phyloP scores from a whole-genome alignment of 169 alveolate genomes.

The Haemoproteus tartakovskyi region DNA sequence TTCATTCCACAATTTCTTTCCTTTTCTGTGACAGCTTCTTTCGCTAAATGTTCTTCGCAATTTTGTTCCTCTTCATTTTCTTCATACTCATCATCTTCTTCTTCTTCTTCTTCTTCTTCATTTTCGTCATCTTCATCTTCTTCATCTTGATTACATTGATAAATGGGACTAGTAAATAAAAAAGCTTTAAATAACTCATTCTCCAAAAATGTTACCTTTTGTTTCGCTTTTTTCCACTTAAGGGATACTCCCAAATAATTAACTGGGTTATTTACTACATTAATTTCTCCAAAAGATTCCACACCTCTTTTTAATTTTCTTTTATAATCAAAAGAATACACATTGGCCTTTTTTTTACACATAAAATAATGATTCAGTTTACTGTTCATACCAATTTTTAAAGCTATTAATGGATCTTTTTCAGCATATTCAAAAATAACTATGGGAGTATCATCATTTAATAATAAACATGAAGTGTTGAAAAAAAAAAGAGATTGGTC shows the following conservation, averaged over 20 bases:
- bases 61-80: neutral
- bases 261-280: constrained; percentile 14
- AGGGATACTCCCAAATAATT: constrained; percentile 51
- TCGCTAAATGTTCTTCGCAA: neutral
- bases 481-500: neutral
- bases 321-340: constrained; percentile 49
- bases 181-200: constrained; percentile 46
- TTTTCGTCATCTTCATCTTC: neutral
- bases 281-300: constrained; percentile 58
- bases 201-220: constrained; percentile 38
- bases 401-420: constrained; percentile 27
- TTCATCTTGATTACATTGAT: neutral
- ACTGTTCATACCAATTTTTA: constrained; percentile 53
- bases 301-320: constrained; percentile 10
- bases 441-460: constrained; percentile 44
- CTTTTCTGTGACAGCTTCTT: neutral
- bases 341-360: constrained; percentile 5
- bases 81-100: neutral
- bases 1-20: no score
- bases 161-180: constrained; percentile 24
- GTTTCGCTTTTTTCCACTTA: constrained; percentile 14
- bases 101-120: neutral
- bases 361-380: constrained; percentile 39
- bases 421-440: constrained; percentile 30
- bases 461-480: constrained; percentile 16